These are phyloP conservation scores for Luffa aegyptiaca DNA, from an alignment of 306 rosid species.

Conservation along the genomic window DNA sequence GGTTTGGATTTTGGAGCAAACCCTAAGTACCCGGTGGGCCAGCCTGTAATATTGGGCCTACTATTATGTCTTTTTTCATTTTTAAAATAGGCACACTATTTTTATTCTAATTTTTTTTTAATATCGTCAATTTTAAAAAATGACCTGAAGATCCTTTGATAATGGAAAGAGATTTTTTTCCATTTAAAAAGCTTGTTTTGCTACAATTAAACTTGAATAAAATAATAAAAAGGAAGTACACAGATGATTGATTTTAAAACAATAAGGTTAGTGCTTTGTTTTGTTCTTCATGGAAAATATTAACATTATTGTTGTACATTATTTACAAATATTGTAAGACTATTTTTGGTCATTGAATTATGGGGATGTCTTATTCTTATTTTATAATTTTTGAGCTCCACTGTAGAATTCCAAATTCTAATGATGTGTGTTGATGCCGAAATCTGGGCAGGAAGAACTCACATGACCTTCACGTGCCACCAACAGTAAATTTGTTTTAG, in stretches of 20 bases:
- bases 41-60: background rate
- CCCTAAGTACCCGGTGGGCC: background rate
- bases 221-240: background rate
- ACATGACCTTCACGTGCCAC: too few relatives aligned
- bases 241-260: background rate
- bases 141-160: background rate
- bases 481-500: too few relatives aligned
- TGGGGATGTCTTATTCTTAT: background rate
- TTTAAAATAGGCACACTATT: background rate
- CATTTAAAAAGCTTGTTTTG: background rate
- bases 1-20: background rate
- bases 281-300: background rate
- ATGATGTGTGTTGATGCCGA: background rate
- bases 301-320: background rate
- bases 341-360: background rate
- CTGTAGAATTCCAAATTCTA: background rate
- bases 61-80: background rate
- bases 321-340: background rate
- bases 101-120: background rate
- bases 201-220: background rate
- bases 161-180: background rate
- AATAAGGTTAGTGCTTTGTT: background rate
- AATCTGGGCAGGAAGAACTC: too few relatives aligned
- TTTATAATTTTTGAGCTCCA: background rate
- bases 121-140: background rate